phyloP scores from a whole-genome alignment of 208 protist species.

The Wallacemonas collosoma region DNA sequence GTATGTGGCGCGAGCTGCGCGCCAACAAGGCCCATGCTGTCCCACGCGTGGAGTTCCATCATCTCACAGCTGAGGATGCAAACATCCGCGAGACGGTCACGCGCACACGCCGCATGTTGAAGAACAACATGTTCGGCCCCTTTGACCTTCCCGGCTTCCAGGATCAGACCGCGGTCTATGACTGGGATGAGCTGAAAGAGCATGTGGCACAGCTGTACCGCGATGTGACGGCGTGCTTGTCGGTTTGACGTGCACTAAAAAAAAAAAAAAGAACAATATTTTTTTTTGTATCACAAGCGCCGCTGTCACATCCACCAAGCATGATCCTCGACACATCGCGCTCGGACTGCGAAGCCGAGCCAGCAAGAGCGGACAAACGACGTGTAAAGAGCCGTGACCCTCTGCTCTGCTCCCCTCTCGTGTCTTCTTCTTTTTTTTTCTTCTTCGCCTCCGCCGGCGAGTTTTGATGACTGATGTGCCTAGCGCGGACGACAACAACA shows the following conservation, averaged over 20 bases:
- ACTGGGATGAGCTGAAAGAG: constrained; percentile 21
- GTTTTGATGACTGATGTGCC: no score
- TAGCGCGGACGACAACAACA: no score
- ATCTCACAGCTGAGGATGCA: constrained; percentile 6
- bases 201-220: constrained; percentile 19
- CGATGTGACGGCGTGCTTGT: constrained; percentile 23
- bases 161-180: constrained; percentile 37
- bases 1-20: background rate
- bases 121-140: constrained; percentile 4
- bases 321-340: background rate
- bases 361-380: no score
- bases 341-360: no score
- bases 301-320: background rate
- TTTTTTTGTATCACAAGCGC: background rate
- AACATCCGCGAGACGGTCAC: constrained; percentile 20
- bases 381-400: no score
- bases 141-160: constrained; percentile 28
- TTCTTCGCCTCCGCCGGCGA: no score
- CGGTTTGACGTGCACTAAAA: background rate
- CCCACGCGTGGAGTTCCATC: constrained; percentile 11
- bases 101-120: constrained; percentile 15
- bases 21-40: background rate
- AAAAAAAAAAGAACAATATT: background rate
- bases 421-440: no score
- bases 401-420: no score